These are phyloP conservation scores for Suillus subaureus DNA, from an alignment of 768 basidiomycete genomes.

Conservation along the genomic window DNA sequence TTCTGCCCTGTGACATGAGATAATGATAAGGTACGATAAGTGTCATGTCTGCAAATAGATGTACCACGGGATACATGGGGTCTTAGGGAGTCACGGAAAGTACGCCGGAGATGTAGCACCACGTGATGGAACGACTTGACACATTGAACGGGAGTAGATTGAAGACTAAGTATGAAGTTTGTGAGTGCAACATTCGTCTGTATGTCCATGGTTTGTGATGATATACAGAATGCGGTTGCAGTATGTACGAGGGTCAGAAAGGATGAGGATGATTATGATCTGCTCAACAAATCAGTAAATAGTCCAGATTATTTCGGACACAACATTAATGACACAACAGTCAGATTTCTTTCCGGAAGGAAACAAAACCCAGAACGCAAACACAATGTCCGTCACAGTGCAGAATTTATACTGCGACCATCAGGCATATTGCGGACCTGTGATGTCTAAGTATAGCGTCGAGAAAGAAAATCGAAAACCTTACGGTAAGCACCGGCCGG, in stretches of 20 bases:
- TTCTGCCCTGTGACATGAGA: constrained; percentile 2
- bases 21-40: constrained; percentile 4
- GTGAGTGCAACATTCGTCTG: constrained; percentile 11
- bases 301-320: constrained; percentile 9
- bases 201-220: constrained; percentile 21
- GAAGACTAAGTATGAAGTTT: constrained; percentile 10
- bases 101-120: not conserved
- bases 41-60: constrained; percentile 11
- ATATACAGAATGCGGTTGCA: constrained; percentile 18
- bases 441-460: constrained; percentile 16
- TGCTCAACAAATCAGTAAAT: constrained; percentile 19
- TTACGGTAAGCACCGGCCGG: constrained; percentile 55
- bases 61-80: not conserved
- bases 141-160: constrained; percentile 14
- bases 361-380: constrained; percentile 11
- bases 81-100: not conserved
- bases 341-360: constrained; percentile 5
- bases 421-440: constrained; percentile 63
- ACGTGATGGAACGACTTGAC: constrained; percentile 8
- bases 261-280: constrained; percentile 14
- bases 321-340: constrained; percentile 2
- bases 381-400: constrained; percentile 14
- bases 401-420: constrained; percentile 37
- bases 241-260: constrained; percentile 13
- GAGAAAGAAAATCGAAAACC: constrained; percentile 15